Percentiles rank a stretch among this genome's conserved stretches.
phyloP scores from a whole-genome alignment of 208 protist genomes.

The Strigomonas galati region DNA sequence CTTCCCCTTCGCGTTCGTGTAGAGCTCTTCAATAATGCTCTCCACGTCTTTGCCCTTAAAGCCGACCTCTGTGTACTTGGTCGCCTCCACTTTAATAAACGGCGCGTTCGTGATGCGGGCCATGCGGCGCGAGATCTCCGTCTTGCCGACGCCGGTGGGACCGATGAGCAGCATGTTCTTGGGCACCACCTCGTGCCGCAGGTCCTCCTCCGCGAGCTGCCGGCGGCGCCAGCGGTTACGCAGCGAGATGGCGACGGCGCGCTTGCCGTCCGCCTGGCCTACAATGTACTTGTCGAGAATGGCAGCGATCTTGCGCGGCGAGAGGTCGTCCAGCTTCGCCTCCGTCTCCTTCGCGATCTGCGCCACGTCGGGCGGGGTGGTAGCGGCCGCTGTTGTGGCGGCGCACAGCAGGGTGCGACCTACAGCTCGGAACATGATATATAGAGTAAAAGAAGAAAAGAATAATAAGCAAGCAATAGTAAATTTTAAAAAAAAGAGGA shows the following conservation, averaged over 20 bases:
- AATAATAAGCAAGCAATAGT: not conserved
- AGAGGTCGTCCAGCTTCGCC: slow-evolving; percentile 75
- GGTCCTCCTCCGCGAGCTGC: slow-evolving; percentile 81
- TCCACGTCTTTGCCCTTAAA: slow-evolving; percentile 97
- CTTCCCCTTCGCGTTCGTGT: slow-evolving; percentile 92
- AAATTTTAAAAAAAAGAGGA: slow-evolving; percentile 3
- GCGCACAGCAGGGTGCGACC: slow-evolving; percentile 37
- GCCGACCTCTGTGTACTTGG: slow-evolving; percentile 98
- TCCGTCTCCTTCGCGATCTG: slow-evolving; percentile 43
- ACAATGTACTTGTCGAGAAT: slow-evolving; percentile 97
- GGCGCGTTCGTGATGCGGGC: slow-evolving; percentile 96
- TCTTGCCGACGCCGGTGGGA: slow-evolving; percentile 94
- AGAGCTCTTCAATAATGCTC: slow-evolving; percentile 96
- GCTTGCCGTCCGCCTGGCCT: slow-evolving; percentile 96
- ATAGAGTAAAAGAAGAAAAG: slow-evolving; percentile 12
- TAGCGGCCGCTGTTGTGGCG: slow-evolving; percentile 35
- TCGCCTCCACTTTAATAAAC: slow-evolving; percentile 98
- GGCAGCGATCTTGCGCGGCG: slow-evolving; percentile 87
- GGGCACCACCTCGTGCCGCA: slow-evolving; percentile 90
- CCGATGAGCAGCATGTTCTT: slow-evolving; percentile 96
- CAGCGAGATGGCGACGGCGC: slow-evolving; percentile 95
- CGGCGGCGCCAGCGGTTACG: slow-evolving; percentile 95
- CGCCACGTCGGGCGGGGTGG: slow-evolving; percentile 54
- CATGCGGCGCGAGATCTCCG: slow-evolving; percentile 95
- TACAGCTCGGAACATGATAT: slow-evolving; percentile 57